Conservation (phyloP, 345 rosid species). For the Eucalyptus tenuipes region DNA sequence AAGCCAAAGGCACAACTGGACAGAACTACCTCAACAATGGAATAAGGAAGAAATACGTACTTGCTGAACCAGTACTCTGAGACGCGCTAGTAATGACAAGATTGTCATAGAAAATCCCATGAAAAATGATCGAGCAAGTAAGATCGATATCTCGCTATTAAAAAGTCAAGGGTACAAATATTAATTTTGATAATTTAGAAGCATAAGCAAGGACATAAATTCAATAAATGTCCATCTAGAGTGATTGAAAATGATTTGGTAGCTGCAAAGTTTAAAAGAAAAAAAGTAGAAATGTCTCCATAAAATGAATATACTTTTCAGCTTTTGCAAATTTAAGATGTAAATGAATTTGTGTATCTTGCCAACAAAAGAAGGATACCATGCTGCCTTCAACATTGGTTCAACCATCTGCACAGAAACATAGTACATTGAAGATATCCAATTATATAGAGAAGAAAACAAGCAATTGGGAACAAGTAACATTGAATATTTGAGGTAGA, state of each 20-base stretch:
- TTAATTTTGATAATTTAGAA: not conserved
- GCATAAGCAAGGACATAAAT: not conserved
- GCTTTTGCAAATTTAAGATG: not conserved
- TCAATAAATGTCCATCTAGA: not conserved
- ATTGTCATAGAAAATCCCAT: constrained; percentile 58
- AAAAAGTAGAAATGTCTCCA: not conserved
- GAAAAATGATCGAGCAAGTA: constrained; percentile 85
- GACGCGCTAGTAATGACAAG: constrained; percentile 81
- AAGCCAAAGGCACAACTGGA: not conserved
- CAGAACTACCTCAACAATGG: not conserved
- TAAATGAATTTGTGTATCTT: not conserved
- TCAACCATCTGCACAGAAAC: constrained; percentile 67
- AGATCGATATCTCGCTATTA: constrained; percentile 49
- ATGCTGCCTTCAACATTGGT: constrained; percentile 84
- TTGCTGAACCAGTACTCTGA: constrained; percentile 83
- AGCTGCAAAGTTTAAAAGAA: not conserved
- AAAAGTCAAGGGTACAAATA: constrained; percentile 3
- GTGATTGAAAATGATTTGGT: not conserved
- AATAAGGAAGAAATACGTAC: constrained; percentile 25
- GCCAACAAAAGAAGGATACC: constrained; percentile 27
- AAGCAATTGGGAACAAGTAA: not conserved
- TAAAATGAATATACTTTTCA: not conserved
- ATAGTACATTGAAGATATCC: not conserved
- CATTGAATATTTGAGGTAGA: not conserved
- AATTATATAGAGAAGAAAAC: not conserved